These are phyloP conservation scores for Aspergillus calidoustus DNA, from an alignment of 2,329 filamentous ascomycete species.

Conservation along the genomic window DNA sequence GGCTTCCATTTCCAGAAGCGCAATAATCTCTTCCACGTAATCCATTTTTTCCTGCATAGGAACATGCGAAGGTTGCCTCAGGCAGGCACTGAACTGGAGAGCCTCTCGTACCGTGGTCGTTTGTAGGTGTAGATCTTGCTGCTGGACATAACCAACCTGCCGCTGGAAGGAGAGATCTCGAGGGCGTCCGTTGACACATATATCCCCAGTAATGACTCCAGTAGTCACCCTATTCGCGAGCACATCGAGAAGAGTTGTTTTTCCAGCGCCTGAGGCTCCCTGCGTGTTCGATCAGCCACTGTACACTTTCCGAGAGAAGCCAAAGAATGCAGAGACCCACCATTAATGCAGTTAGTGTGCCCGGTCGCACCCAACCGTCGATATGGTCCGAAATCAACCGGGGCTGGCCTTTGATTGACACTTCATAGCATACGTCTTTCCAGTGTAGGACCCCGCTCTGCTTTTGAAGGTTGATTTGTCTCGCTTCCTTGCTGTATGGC, in stretches of 20 bases:
- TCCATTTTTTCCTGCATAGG: slow-evolving; percentile 77
- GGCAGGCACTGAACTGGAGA: slow-evolving; percentile 79
- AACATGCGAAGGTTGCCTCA: slow-evolving; percentile 77
- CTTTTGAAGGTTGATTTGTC: slow-evolving; percentile 43
- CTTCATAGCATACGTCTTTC: slow-evolving; percentile 80
- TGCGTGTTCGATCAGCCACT: neutral
- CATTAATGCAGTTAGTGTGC: slow-evolving; percentile 87
- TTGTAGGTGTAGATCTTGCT: slow-evolving; percentile 84
- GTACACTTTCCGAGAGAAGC: neutral
- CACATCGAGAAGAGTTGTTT: slow-evolving; percentile 88
- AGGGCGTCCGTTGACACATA: slow-evolving; percentile 74
- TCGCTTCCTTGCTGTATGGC: neutral
- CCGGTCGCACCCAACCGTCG: slow-evolving; percentile 91
- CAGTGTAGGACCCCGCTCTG: slow-evolving; percentile 84
- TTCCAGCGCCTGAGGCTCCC: slow-evolving; percentile 73
- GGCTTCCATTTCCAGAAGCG: slow-evolving; percentile 83
- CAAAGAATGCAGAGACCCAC: slow-evolving; percentile 57
- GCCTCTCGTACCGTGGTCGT: slow-evolving; percentile 88
- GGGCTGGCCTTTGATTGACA: slow-evolving; percentile 75
- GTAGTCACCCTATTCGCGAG: slow-evolving; percentile 83
- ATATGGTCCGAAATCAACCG: slow-evolving; percentile 81
- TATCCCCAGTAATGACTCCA: slow-evolving; percentile 86
- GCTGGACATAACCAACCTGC: slow-evolving; percentile 88
- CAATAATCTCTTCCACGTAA: slow-evolving; percentile 89
- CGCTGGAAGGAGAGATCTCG: slow-evolving; percentile 83